Evolutionary conservation across 306 rosid genomes (phyloP), one percentile per base, ranked within the genome.

Genomic region (Vigna mungo): DNA sequence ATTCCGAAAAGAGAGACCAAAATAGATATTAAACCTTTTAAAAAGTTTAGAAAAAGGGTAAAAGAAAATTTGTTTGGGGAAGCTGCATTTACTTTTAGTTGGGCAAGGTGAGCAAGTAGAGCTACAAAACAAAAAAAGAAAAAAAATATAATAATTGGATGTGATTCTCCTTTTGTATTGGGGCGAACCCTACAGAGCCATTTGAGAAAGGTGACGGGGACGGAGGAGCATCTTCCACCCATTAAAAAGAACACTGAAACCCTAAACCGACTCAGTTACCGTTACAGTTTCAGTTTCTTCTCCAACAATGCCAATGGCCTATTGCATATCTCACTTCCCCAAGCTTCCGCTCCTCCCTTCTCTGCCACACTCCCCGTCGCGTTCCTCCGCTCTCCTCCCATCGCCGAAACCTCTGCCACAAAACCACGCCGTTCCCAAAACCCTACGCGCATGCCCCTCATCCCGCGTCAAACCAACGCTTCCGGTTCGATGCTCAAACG

Each of bases 221-320:
- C 71, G 71, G 51, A 65, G 71, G 5, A 41, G 48, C 70, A 39
- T 36, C 14, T n/a, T 3, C 3, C 3, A 11, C 52, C 48, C 69
- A 44, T 11, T 0, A 3, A 11, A 44, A 44, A 14, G 15, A 3
- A 3, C 49, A 12, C 49, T 12, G 15, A 44, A 44, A 56, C 77
- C 77, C 73, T 68, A 68, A 68, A 55, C 62, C 62, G 63, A 4
- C 46, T 2, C 68, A 46, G 5, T 32, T 32, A 3, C 36, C 1
- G 37, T 34, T 34, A 13, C 54, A 41, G 10, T 9, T 41, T 9
- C 12, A 8, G 10, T 9, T 41, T 41, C 16, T 44, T 11, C 16
- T 12, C 3, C 20, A 15, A 55, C 76, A 51, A 75, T 81, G 84
- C 27, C 72, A 75, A 68, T 81, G 67, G 72, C 77, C 0, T 30